Conservation (phyloP, 164 flowering plant species). For the Magnolia kwangsiensis region DNA sequence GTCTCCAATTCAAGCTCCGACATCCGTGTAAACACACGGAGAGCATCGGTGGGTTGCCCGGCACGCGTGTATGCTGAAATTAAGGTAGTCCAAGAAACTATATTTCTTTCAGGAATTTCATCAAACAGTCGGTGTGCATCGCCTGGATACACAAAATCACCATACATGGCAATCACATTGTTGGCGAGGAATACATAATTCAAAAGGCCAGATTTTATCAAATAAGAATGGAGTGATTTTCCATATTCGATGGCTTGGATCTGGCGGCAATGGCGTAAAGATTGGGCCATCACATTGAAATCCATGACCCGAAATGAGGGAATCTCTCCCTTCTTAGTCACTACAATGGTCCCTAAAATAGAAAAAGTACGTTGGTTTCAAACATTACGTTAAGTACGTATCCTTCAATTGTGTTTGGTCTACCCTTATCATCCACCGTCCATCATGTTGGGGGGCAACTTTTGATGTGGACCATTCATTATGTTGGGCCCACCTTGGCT, state of each 20-base stretch:
- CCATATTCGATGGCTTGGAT: constrained; percentile 13
- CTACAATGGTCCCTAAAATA: too few relatives aligned
- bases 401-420: too few relatives aligned
- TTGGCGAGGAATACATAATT: constrained; percentile 14
- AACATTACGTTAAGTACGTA: too few relatives aligned
- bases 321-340: too few relatives aligned
- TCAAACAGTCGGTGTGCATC: constrained; percentile 20
- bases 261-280: constrained; percentile 17
- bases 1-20: constrained; percentile 10
- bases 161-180: constrained; percentile 24
- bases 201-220: constrained; percentile 20
- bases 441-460: too few relatives aligned
- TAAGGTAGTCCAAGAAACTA: constrained; percentile 34
- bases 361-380: too few relatives aligned
- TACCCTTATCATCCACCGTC: too few relatives aligned
- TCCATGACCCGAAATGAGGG: constrained; percentile 4
- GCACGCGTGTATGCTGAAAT: constrained; percentile 17
- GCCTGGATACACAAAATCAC: constrained; percentile 7
- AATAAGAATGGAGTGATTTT: constrained; percentile 18
- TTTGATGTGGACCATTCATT: too few relatives aligned
- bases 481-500: too few relatives aligned
- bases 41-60: constrained; percentile 19
- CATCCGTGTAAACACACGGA: constrained; percentile 15
- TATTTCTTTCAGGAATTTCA: constrained; percentile 25
- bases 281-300: constrained; percentile 7